Percentiles rank a stretch among this genome's conserved stretches.
Evolutionary conservation across 768 basidiomycete species (phyloP).

Genomic region (Lentinula aciculospora): DNA sequence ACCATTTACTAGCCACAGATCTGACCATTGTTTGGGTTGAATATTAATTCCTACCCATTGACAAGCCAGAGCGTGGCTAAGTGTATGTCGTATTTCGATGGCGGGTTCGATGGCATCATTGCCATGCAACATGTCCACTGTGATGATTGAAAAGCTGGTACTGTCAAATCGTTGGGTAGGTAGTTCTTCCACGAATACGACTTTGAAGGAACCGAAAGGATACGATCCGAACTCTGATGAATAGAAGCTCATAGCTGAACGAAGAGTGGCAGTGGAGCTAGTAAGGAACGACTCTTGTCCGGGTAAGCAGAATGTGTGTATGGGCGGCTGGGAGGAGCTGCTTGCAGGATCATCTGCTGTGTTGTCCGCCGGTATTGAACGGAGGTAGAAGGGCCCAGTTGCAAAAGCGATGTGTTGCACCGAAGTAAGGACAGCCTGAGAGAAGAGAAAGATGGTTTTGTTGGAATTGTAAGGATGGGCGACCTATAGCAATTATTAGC

Average conservation of each 20-base stretch:
- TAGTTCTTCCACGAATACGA: constrained; percentile 90
- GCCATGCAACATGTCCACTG: constrained; percentile 78
- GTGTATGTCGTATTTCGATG: constrained; percentile 79
- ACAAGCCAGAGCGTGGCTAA: constrained; percentile 85
- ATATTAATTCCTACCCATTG: constrained; percentile 99
- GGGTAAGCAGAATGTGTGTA: constrained; percentile 91
- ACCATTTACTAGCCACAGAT: constrained; percentile 96
- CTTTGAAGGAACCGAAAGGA: constrained; percentile 91
- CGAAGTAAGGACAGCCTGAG: constrained; percentile 80
- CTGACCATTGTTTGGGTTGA: constrained; percentile 87
- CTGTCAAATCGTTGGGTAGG: constrained; percentile 78
- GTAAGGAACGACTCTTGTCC: constrained; percentile 73
- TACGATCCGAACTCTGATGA: constrained; percentile 91
- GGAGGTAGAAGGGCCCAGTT: constrained; percentile 87
- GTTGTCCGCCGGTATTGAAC: constrained; percentile 60
- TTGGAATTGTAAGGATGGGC: constrained; percentile 90
- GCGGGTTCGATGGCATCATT: constrained; percentile 92
- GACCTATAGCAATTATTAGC: constrained; percentile 42
- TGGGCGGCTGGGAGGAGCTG: constrained; percentile 61
- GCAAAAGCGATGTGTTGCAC: constrained; percentile 97
- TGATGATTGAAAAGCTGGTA: constrained; percentile 76
- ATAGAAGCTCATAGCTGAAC: constrained; percentile 90
- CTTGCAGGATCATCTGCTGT: constrained; percentile 54
- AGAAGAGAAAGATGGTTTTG: constrained; percentile 93
- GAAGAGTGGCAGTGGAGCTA: constrained; percentile 69